Evolutionary conservation across 179 eudicot species (phyloP), one percentile per base, ranked within the genome.

Genomic region (Silene vulgaris): DNA sequence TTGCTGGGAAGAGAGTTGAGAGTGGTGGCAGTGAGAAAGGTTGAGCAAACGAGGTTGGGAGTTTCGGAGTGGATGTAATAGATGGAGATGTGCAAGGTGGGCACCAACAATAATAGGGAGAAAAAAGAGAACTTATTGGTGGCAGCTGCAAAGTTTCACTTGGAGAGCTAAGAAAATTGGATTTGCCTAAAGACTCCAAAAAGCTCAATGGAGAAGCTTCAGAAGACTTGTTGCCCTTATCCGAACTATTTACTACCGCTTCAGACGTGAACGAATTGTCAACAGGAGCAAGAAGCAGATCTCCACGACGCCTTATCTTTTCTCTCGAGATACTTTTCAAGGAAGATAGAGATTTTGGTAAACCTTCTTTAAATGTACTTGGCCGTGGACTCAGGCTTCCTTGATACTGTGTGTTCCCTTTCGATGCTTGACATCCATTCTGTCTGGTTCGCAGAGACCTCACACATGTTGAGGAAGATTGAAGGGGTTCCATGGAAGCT

Each of bases 31-130:
- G 73, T 37, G 90, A 79, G 14, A 88, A 74, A 14, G 90, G 79
- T 56, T 88, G 89, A 8, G 82, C 64, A 13, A 78, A 78, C 23
- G 90, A 75, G 4, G 85, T 45, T 0, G 92, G 86, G 30, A 87
- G 70, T 69, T 84, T 89, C 12, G 84, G 50, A 67, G 76, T 23
- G 9, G 86, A 71, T 50, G 84, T 63, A 9, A 85, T 74, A 65
- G 82, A 79, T 60, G 85, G 91, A 40, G 92, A 80, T 54, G 86
- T 81, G 82, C 85, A 77, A 16, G 92, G 97, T 20, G 97, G 97
- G 78, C 97, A 92, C 94, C 96, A 90, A 60, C 97, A 90, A 50
- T 92, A 94, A 69, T 87, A 89, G 13, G 98, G 97, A 62, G 97
- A 85, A 54, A 83, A 73, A 57, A 80, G 75, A 52, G 89, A 57